Base-by-base conservation (phyloP, 164 flowering plant genomes). In the Saururus chinensis region DNA sequence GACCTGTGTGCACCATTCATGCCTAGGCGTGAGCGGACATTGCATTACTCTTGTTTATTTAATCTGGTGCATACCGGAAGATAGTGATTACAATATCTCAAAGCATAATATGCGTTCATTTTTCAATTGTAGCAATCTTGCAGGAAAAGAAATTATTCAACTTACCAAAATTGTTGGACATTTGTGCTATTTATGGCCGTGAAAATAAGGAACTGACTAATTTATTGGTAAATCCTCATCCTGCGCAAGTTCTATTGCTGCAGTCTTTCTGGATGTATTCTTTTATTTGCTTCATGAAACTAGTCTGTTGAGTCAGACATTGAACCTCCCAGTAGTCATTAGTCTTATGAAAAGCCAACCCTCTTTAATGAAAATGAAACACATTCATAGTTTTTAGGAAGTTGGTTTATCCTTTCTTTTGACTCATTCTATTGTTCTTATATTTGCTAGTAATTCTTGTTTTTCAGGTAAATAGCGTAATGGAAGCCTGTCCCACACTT, bases 181-280 rank as follows among this genome's bases (percentile, higher is more conserved):
- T 86, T 64, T 95, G 99, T 81, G 99, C 97, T 53, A 79, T 91
- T 60, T 95, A 85, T 79, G 89, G 89, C 63, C 90, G 75, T 74
- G 96, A 87, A 64, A 95, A 95, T 78, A 84, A 81, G 75, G 89
- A 87, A 62, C 66, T 95, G 68, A 82, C 96, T 42, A 75, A 66
- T 71, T 63, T 55, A 48, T 61, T 95, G 82, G 99, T 95, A 79
- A 74, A 81, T 57, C 49, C 20, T 60, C 48, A 54, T 56, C 52
- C 48, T 59, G 24, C 9, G 40, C 42, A 30, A 52, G 51, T 9
- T 35, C 62, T 41, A 20, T 64, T 48, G 40, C 51, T 51, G 40
- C 26, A 55, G 56, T 40, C 40, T 20, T 68, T 59, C 10, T 60
- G 52, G 6, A 45, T 49, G 16, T 23, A 22, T 5, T 45, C 49